Percentiles rank a stretch among this genome's conserved stretches.
Conservation (phyloP, 2,329 filamentous ascomycete genomes). For the Cordyceps cateniannulata region DNA sequence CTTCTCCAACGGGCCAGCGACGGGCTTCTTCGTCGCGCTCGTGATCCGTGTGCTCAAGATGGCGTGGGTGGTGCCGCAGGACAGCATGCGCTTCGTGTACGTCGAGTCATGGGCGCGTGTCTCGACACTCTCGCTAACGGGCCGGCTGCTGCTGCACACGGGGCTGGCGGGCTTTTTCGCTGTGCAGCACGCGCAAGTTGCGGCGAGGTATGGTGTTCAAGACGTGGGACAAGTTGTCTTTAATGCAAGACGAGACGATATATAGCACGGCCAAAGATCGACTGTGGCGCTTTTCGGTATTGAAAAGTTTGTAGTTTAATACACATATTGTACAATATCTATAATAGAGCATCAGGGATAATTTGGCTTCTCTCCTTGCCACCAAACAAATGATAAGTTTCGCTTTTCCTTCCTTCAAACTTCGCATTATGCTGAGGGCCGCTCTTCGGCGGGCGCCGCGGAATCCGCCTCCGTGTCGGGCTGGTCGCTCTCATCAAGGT, state of each 20-base stretch:
- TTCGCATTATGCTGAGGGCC: not conserved
- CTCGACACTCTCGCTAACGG: slow-evolving; percentile 74
- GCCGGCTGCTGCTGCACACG: slow-evolving; percentile 60
- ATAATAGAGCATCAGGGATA: not conserved
- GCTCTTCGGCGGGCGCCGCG: slow-evolving; percentile 14
- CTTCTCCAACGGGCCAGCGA: slow-evolving; percentile 83
- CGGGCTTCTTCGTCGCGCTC: slow-evolving; percentile 67
- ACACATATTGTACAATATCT: slow-evolving; percentile 18
- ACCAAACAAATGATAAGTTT: too few relatives aligned
- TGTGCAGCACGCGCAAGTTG: slow-evolving; percentile 71
- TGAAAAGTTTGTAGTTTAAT: slow-evolving; percentile 13
- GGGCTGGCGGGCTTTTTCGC: slow-evolving; percentile 69
- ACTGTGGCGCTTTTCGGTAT: not conserved
- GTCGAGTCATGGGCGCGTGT: slow-evolving; percentile 92
- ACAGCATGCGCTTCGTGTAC: slow-evolving; percentile 69
- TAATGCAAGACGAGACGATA: slow-evolving; percentile 25
- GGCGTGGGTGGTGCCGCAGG: slow-evolving; percentile 35
- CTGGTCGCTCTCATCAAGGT: slow-evolving; percentile 30
- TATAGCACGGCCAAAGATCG: not conserved
- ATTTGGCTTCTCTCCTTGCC: too few relatives aligned
- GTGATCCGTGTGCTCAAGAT: slow-evolving; percentile 44
- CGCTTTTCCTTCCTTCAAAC: too few relatives aligned
- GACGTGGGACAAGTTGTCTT: slow-evolving; percentile 36
- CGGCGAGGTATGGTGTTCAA: slow-evolving; percentile 34
- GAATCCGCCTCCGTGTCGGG: slow-evolving; percentile 19